Evolutionary conservation across 257 asterid species (phyloP), one percentile per base, ranked within the genome.

Genomic region (Solanum etuberosum): DNA sequence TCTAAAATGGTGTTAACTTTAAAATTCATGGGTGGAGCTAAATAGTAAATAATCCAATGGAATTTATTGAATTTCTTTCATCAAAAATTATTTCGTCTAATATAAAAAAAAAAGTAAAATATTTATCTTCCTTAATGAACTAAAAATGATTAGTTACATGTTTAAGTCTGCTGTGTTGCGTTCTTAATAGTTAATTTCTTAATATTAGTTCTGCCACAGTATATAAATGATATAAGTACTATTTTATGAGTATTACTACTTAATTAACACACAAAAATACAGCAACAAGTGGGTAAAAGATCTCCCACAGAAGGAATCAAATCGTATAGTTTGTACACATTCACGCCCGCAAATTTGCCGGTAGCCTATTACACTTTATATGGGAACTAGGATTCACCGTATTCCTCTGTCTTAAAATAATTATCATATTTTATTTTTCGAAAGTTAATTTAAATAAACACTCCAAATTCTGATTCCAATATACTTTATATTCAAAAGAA

Each of bases 241-340:
- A 21, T 42, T 25, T 42, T 25, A 29, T 70, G 27, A 71, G 0
- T 25, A 76, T n/a, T n/a, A 74, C 32, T 35, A 6, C 38, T 9
- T 46, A 78, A 51, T 42, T 71, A 21, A 27, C 38, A 78, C 38
- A 27, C 29, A 43, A 78, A 78, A 25, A 15, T 42, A 77, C 9
- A 14, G 42, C 67, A 80, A 46, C 85, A 46, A 80, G 85, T 80
- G 68, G 85, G 85, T 80, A 46, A 46, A 59, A 80, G 18, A 46
- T 80, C 27, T 80, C 67, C 18, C 85, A 20, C 85, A 80, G n/a
- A 29, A 46, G 84, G 68, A 46, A 80, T 80, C 67, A 80, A 42
- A 46, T 29, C 67, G 85, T 29, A 29, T 29, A 18, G 61, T 15
- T 46, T 43, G 13, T 15, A 42, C 10, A 48, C 25, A 29, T 48